These are phyloP conservation scores for Cercophora newfieldiana DNA, from an alignment of 495 filamentous ascomycete genomes.

Conservation along the genomic window DNA sequence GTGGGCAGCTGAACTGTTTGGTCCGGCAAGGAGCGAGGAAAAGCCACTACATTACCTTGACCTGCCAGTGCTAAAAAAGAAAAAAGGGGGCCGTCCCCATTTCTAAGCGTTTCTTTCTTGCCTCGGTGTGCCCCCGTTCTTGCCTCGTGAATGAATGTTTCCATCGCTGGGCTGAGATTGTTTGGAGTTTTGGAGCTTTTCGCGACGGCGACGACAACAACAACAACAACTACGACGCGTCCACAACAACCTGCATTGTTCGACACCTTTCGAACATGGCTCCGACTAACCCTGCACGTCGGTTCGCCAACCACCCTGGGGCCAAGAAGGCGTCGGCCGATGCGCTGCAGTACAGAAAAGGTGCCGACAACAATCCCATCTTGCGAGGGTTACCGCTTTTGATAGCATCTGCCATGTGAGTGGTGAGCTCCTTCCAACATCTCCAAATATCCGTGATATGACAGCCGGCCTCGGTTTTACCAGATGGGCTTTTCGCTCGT, in stretches of 20 bases:
- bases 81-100: too few relatives aligned
- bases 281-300: not conserved
- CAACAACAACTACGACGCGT: not conserved
- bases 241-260: not conserved
- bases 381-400: conserved; percentile 34
- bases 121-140: too few relatives aligned
- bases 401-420: conserved; percentile 30
- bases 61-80: too few relatives aligned
- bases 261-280: not conserved
- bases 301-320: conserved; percentile 38
- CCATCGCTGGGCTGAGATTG: too few relatives aligned
- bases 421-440: not conserved
- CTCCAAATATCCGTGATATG: not conserved
- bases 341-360: conserved; percentile 23
- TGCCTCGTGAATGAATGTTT: too few relatives aligned
- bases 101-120: too few relatives aligned
- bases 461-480: too few relatives aligned
- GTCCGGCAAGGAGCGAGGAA: too few relatives aligned
- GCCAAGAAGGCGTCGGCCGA: conserved; percentile 32
- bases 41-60: too few relatives aligned
- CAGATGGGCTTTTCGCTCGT: not conserved
- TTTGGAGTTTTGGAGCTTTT: too few relatives aligned
- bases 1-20: too few relatives aligned
- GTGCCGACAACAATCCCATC: conserved; percentile 34
- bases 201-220: too few relatives aligned